Evolutionary conservation across 352 stramenopile species (phyloP).

Genomic region (Globisporangium ultimum): DNA sequence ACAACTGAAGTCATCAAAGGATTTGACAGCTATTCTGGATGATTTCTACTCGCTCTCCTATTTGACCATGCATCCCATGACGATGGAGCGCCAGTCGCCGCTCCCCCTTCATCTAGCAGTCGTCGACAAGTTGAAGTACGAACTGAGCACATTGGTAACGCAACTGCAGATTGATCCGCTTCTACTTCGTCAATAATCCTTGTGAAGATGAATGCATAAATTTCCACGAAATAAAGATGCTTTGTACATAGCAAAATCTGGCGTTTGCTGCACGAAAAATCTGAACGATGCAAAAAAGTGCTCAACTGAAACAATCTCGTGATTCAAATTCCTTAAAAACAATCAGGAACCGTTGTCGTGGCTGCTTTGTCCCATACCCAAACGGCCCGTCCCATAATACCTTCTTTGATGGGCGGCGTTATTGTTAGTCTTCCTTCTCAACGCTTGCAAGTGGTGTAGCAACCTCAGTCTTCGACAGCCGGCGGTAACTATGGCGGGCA

Average conservation of each 20-base stretch:
- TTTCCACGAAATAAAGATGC: neutral
- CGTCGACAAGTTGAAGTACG: slow-evolving; percentile 27
- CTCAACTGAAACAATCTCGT: neutral
- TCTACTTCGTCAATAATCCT: slow-evolving; percentile 1
- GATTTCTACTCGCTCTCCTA: slow-evolving; percentile 71
- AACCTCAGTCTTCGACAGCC: neutral
- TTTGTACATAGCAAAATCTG: neutral
- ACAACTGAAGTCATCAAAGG: slow-evolving; percentile 7
- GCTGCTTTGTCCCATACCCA: slow-evolving; percentile 2
- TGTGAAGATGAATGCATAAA: neutral
- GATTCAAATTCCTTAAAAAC: neutral
- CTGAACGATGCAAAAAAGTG: too few relatives aligned
- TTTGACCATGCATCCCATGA: slow-evolving; percentile 69
- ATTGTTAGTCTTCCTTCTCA: slow-evolving; percentile 6
- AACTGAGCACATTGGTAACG: slow-evolving; percentile 14
- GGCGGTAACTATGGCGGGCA: slow-evolving; percentile 1
- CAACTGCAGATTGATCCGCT: slow-evolving; percentile 21
- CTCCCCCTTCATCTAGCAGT: slow-evolving; percentile 54
- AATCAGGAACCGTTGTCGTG: slow-evolving; percentile 3
- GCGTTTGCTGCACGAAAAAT: too few relatives aligned
- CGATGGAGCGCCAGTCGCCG: slow-evolving; percentile 55
- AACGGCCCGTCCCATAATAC: neutral
- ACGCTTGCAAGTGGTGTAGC: neutral
- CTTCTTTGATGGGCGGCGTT: neutral
- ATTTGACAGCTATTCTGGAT: slow-evolving; percentile 31